These are phyloP conservation scores for Mollisiaceae sp. DNA, from an alignment of 2,329 filamentous ascomycete genomes.

Conservation along the genomic window DNA sequence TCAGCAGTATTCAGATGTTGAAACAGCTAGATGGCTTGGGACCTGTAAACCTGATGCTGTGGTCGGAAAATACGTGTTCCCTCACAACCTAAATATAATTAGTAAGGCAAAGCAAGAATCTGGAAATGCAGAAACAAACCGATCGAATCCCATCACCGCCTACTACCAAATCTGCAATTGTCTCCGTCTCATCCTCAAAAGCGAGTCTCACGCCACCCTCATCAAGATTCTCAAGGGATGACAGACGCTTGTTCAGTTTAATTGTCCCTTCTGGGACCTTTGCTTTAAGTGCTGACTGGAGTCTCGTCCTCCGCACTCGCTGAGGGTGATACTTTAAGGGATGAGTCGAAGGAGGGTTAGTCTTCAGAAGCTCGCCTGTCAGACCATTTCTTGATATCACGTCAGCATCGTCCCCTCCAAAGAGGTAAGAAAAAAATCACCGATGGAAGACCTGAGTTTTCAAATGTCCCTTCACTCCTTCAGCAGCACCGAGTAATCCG, in stretches of 20 bases:
- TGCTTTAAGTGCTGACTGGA: conserved; percentile 55
- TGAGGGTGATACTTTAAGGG: conserved; percentile 32
- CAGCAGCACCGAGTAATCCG: conserved; percentile 50
- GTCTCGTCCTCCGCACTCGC: conserved; percentile 39
- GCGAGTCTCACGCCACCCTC: conserved; percentile 46
- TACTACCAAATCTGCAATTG: conserved; percentile 51
- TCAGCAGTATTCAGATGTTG: neutral
- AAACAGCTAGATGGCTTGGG: conserved; percentile 14
- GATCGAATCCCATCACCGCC: conserved; percentile 60
- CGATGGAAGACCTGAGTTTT: conserved; percentile 42
- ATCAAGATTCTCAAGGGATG: conserved; percentile 45
- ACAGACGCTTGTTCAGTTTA: conserved; percentile 51
- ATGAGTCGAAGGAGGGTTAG: conserved; percentile 12
- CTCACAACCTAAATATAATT: conserved; percentile 45
- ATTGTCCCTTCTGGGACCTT: conserved; percentile 51
- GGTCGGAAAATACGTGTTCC: conserved; percentile 48
- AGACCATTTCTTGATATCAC: conserved; percentile 41
- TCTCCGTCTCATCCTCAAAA: conserved; percentile 53
- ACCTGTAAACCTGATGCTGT: conserved; percentile 52
- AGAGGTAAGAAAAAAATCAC: conserved; percentile 25
- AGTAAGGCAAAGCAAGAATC: neutral
- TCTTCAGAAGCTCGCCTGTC: conserved; percentile 38
- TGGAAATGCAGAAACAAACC: conserved; percentile 36
- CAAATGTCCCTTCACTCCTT: conserved; percentile 45
- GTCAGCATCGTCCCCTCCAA: neutral